Evolutionary conservation across 169 alveolate species (phyloP), one percentile per base, ranked within the genome.

Genomic region (Eimeria necatrix): DNA sequence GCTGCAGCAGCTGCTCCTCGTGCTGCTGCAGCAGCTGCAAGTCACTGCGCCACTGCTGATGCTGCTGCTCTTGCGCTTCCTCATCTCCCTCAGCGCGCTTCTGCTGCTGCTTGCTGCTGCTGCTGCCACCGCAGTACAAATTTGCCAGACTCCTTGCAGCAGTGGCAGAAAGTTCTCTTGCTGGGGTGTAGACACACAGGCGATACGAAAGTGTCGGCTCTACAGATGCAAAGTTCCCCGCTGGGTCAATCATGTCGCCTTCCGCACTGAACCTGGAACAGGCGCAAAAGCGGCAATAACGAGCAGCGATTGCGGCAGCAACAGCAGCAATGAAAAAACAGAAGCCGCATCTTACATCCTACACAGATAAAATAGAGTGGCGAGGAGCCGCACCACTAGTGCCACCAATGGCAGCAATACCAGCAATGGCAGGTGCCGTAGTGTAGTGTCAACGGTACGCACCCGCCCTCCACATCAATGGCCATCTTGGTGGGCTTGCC

Each of bases 381-480:
- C 41, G 2, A 2, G 41, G 2, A 32, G 0, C 41, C 41, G 41
- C 3, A 32, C 41, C 41, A 32, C 41, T 32, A 32, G 87, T 56
- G 22, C 22, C 87, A 20, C 3, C 61, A 48, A 41, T 20, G 14
- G 41, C 24, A 76, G 59, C 80, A 68, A 56, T 76, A 32, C 61
- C 92, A 84, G 74, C 80, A 8, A 41, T 59, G 49, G 52, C 12
- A 51, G 16, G 52, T 12, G 53, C 53, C 56, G 41, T 12, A 56
- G 12, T 18, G 59, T 20, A 76, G 26, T 12, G 56, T 20, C 41
- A 32, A 32, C 41, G 41, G 87, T 20, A 59, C 96, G 24, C 7
- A 94, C 92, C 96, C 96, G 8, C 96, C 96, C 49, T 94, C 94
- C 14, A 94, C 96, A 22, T 81, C 94, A 26, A 94, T 68, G 0